Percentiles rank a stretch among this genome's conserved stretches.
phyloP scores from a whole-genome alignment of 352 stramenopile species.

The Phytopythium oedochilum region DNA sequence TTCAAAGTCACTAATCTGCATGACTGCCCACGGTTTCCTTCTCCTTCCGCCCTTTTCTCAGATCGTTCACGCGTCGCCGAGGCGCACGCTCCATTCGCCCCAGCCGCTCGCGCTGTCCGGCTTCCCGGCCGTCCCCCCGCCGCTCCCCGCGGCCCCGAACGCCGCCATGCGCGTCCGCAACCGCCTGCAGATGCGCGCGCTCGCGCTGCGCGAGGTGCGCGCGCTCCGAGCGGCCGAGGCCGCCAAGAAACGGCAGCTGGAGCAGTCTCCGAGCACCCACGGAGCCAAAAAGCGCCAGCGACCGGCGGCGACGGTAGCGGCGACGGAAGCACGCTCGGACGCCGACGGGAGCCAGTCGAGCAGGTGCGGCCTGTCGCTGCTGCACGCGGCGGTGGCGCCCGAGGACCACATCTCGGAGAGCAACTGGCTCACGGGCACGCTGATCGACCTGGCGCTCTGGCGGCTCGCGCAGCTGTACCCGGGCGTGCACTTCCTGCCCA shows the following conservation, averaged over 20 bases:
- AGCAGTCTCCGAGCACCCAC: neutral
- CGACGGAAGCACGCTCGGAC: neutral
- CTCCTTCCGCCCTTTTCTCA: no score
- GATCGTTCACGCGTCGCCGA: no score
- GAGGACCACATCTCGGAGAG: slow-evolving; percentile 71
- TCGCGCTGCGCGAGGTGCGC: neutral
- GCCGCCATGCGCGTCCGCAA: slow-evolving; percentile 4
- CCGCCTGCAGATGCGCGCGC: slow-evolving; percentile 1
- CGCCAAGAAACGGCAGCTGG: neutral
- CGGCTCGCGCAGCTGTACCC: slow-evolving; percentile 72
- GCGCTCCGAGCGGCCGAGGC: neutral
- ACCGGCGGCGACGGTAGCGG: neutral
- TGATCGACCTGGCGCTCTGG: slow-evolving; percentile 86
- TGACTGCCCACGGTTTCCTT: no score
- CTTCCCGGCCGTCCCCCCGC: neutral
- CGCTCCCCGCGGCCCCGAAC: neutral
- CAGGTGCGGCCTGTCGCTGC: slow-evolving; percentile 13
- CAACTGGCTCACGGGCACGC: slow-evolving; percentile 77
- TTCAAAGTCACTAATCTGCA: no score
- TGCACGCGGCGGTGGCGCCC: slow-evolving; percentile 47
- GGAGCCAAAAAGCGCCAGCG: slow-evolving; percentile 5
- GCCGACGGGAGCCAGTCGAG: neutral
- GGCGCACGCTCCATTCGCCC: neutral
- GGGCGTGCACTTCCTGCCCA: slow-evolving; percentile 75
- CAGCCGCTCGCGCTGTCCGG: neutral